Evolutionary conservation across 1,139 yeast genomes (phyloP), one percentile per base, ranked within the genome.

Genomic region (Candida sp.): DNA sequence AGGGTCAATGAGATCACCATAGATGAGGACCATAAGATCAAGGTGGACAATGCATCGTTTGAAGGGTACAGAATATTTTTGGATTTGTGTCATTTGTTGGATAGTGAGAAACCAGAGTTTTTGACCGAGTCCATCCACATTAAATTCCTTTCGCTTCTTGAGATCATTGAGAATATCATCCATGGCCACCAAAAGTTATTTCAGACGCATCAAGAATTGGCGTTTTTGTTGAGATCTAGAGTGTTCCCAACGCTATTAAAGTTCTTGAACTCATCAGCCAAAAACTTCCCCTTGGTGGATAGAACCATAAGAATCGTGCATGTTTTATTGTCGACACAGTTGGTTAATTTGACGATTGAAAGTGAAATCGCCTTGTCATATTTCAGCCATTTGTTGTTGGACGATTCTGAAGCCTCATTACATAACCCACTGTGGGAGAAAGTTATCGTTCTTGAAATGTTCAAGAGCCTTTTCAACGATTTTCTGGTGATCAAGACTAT

Each of bases 301-400:
- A 78, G 98, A 55, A 87, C 90, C 5, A 83, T 91, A 51, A 77
- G 98, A 51, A 79, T 92, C 11, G 75, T 90, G 9, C 78, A 80
- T 45, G 71, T 90, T 5, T 65, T 92, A 42, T 69, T 92, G 11
- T 72, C 82, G 17, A 77, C 84, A 8, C 92, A 87, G 54, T 74
- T 91, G 38, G 67, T 75, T 0, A 78, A 84, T 12, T 69, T 93
- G 34, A 86, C 83, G 48, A 80, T 89, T 38, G 98, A 93, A 66
- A 79, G 90, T 31, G 97, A 91, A 62, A 91, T 91, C 6, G 83
- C 93, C 1, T 68, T 93, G 25, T 85, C 96, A 0, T 75, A 88
- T 40, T 68, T 92, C 37, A 88, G 89, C 30, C 96, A 90, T 60
- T 78, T 83, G 41, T 65, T 90, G 7, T 75, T 75, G 25, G 64